Evolutionary conservation across 495 filamentous ascomycete genomes (phyloP).

Genomic region (Neurospora africana): DNA sequence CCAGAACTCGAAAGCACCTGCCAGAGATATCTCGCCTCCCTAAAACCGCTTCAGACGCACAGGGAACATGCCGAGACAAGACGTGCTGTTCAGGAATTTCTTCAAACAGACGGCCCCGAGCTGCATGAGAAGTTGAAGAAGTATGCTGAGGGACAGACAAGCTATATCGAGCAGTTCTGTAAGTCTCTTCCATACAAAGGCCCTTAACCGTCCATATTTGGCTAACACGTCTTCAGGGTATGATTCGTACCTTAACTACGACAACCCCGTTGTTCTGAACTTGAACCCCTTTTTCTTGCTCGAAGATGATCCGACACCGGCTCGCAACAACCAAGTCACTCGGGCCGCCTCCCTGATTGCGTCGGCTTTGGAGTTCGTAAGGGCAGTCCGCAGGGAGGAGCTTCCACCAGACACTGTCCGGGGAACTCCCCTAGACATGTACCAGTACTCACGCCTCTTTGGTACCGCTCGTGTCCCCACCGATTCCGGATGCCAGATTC

Average conservation of each 20-base stretch:
- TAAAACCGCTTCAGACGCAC: conserved; percentile 68
- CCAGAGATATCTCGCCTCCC: conserved; percentile 66
- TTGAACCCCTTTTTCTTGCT: conserved; percentile 96
- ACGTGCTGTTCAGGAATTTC: conserved; percentile 73
- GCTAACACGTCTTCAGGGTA: conserved; percentile 56
- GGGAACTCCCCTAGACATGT: conserved; percentile 85
- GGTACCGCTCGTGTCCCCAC: conserved; percentile 92
- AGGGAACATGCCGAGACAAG: conserved; percentile 79
- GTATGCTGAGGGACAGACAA: conserved; percentile 87
- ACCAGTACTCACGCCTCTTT: conserved; percentile 93
- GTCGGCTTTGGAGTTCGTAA: conserved; percentile 84
- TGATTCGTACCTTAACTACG: conserved; percentile 95
- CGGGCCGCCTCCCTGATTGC: conserved; percentile 85
- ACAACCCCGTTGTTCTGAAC: conserved; percentile 95
- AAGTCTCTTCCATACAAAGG: conserved; percentile 28
- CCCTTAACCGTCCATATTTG: conserved; percentile 2
- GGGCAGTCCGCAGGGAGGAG: conserved; percentile 87
- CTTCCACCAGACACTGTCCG: conserved; percentile 79
- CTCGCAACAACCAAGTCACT: conserved; percentile 91
- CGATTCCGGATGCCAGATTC: conserved; percentile 91
- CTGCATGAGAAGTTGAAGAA: conserved; percentile 83
- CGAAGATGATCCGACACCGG: conserved; percentile 94
- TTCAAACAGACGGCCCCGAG: conserved; percentile 71
- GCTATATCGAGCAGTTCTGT: conserved; percentile 99
- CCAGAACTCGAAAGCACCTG: conserved; percentile 79